Evolutionary conservation across 306 rosid species (phyloP), one percentile per base, ranked within the genome.

Genomic region (Carpinus fangiana): DNA sequence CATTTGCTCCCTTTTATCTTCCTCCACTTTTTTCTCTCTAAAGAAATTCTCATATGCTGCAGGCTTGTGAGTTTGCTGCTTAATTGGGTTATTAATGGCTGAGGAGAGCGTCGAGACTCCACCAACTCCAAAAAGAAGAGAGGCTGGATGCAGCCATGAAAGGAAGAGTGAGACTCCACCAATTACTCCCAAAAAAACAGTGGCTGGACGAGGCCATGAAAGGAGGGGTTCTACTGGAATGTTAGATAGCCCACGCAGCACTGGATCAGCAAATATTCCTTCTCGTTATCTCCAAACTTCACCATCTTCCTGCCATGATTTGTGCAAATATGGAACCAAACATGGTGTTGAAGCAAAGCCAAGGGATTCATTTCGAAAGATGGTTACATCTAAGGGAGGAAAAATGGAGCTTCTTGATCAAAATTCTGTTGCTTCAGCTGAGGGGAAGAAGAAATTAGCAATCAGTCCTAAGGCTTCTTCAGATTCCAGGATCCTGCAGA

Each of bases 291-390:
- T 79, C 31, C 17, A 80, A 31, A 84, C 72, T 45, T 84, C 82
- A 48, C n/a, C 38, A 10, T 73, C 90, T 74, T 94, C 98, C 66
- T 90, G 97, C 75, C 98, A 94, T 82, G 97, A 92, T 70, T 3
- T 62, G 18, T 94, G 98, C 88, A 94, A 92, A 78, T 90, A 83
- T 79, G 98, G 98, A 82, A 14, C 57, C n/a, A 81, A 65, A 38
- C 84, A 86, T 73, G 79, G 41, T 18, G 31, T 36, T 31, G 90
- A 87, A 5, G 8, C 6, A 83, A 88, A 87, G 68, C 82, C 84
- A 78, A 79, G 92, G 86, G 77, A 14, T 46, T 47, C 59, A 56
- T 11, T 80, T 70, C 78, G 38, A 47, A 86, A 73, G 84, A 79
- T 26, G 71, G 66, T n/a, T 5, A 64, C 70, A 66, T 69, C 66